Conservation (phyloP, 345 rosid species). For the Gossypium rotundifolium region DNA sequence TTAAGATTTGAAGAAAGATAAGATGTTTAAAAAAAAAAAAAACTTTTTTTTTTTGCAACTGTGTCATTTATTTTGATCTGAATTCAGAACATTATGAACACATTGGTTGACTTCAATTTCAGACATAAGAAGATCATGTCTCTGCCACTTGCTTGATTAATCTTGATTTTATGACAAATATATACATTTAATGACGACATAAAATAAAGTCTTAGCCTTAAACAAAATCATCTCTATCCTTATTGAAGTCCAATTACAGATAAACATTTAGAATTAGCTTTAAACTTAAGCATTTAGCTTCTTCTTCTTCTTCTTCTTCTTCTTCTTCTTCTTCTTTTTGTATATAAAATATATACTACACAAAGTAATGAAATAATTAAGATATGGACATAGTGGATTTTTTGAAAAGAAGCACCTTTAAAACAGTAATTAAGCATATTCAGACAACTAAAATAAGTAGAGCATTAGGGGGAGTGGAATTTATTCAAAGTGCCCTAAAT, state of each 20-base stretch:
- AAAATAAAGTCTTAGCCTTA: too few species aligned
- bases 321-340: background rate
- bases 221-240: background rate
- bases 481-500: slow-evolving; percentile 7
- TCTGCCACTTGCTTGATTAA: slow-evolving; percentile 15
- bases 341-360: background rate
- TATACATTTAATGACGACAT: background rate
- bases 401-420: too few species aligned
- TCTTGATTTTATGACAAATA: background rate
- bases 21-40: background rate
- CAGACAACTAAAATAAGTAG: slow-evolving; percentile 19
- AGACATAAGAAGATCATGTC: background rate
- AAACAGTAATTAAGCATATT: slow-evolving; percentile 20
- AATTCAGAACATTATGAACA: slow-evolving; percentile 14
- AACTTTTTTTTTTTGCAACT: background rate
- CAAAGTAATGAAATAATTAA: background rate
- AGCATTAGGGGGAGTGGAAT: slow-evolving; percentile 16
- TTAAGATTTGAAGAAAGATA: background rate
- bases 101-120: slow-evolving; percentile 11
- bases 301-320: background rate
- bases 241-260: slow-evolving; percentile 1
- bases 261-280: slow-evolving; percentile 9
- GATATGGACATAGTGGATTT: slow-evolving; percentile 6
- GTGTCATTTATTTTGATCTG: background rate
- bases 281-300: slow-evolving; percentile 11